Conservation (phyloP, 163 green algal genomes). For the Smithsoniella earleae region DNA sequence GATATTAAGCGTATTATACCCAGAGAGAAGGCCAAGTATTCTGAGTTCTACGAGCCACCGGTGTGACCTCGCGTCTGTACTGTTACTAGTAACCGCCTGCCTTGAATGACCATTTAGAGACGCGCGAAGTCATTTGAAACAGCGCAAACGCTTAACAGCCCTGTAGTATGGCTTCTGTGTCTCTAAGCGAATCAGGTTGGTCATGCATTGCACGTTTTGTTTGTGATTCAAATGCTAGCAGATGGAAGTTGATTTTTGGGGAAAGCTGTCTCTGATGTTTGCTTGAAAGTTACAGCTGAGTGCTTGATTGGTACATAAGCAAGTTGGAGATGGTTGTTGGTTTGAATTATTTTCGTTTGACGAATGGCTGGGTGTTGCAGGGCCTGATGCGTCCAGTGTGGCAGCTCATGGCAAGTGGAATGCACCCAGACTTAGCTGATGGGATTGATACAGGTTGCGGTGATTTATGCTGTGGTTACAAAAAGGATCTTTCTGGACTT, state of each 20-base stretch:
- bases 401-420: constrained; percentile 21
- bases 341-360: neutral
- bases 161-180: too few relatives aligned
- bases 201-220: neutral
- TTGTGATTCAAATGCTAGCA: neutral
- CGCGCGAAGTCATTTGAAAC: too few relatives aligned
- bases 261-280: neutral
- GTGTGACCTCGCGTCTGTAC: neutral
- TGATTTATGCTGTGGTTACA: neutral
- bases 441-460: neutral
- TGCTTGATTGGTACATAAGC: too few relatives aligned
- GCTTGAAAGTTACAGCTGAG: too few relatives aligned
- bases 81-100: neutral
- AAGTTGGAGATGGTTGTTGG: neutral
- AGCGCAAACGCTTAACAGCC: too few relatives aligned
- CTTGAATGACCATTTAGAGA: too few relatives aligned
- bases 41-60: neutral
- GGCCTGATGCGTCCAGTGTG: constrained; percentile 4
- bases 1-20: constrained; percentile 27
- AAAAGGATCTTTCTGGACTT: neutral
- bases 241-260: neutral
- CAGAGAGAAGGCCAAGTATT: constrained; percentile 2
- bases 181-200: neutral
- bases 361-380: neutral
- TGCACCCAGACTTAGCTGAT: neutral